phyloP scores from a whole-genome alignment of 139 green algal species.

The Zygnema circumcarinatum region DNA sequence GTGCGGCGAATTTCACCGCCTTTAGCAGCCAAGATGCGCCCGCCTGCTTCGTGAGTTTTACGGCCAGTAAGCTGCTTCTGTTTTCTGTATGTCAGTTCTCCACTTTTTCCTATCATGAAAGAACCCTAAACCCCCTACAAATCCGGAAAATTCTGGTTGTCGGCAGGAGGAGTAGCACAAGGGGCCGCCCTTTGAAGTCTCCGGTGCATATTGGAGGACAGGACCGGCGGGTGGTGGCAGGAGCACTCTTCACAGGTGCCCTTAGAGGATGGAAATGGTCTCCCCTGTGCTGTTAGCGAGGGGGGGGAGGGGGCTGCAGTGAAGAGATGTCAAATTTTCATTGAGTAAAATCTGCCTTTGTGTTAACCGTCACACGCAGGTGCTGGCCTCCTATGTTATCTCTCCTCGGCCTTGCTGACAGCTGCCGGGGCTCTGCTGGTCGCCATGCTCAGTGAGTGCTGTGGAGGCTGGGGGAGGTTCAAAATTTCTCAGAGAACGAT shows the following conservation, averaged over 20 bases:
- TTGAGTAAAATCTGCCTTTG: too few species aligned
- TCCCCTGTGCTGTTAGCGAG: too few species aligned
- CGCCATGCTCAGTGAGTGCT: background rate
- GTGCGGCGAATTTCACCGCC: conserved; percentile 20
- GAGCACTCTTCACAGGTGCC: too few species aligned
- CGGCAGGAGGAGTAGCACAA: background rate
- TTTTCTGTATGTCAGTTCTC: background rate
- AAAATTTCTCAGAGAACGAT: too few species aligned
- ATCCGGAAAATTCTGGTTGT: too few species aligned
- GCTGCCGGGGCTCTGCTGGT: background rate
- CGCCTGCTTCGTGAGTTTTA: background rate
- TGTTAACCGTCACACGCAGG: too few species aligned
- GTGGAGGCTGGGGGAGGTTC: too few species aligned
- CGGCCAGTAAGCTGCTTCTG: background rate
- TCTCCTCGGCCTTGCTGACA: conserved; percentile 8
- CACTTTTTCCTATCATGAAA: background rate
- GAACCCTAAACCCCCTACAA: too few species aligned
- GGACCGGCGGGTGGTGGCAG: background rate
- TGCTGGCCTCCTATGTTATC: background rate
- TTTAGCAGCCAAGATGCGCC: conserved; percentile 29
- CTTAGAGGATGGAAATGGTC: too few species aligned
- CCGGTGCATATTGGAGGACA: conserved; percentile 24
- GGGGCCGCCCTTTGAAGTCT: conserved; percentile 16
- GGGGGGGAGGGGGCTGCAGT: too few species aligned
- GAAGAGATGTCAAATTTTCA: too few species aligned